Evolutionary conservation across 1,139 yeast species (phyloP).

Genomic region (Keqinozyma sinolaborantium): DNA sequence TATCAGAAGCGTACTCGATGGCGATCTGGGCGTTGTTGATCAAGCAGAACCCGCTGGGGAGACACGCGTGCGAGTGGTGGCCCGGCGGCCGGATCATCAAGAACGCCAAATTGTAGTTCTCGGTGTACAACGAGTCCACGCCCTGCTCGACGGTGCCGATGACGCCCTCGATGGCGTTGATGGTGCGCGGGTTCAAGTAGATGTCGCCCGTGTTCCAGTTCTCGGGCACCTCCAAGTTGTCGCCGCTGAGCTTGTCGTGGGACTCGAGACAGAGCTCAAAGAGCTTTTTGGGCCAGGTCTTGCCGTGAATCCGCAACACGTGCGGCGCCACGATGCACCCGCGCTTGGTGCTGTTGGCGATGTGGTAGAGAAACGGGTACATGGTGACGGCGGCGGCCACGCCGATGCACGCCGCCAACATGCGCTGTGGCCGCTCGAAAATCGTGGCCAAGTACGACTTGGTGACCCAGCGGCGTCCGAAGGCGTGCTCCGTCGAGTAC

Average conservation of each 20-base stretch:
- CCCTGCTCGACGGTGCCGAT: constrained; percentile 77
- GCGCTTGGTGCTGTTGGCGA: constrained; percentile 46
- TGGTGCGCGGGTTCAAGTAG: constrained; percentile 64
- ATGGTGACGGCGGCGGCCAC: constrained; percentile 72
- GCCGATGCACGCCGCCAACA: constrained; percentile 74
- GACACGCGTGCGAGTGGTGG: constrained; percentile 82
- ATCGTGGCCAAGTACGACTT: constrained; percentile 65
- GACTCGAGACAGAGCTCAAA: constrained; percentile 59
- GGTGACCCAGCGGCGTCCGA: constrained; percentile 75
- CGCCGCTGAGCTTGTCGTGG: constrained; percentile 49
- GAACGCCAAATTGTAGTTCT: constrained; percentile 56
- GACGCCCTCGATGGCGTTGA: constrained; percentile 75
- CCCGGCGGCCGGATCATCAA: constrained; percentile 83
- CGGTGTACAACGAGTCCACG: constrained; percentile 51
- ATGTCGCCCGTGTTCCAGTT: constrained; percentile 87
- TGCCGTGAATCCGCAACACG: constrained; percentile 73
- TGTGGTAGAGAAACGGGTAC: constrained; percentile 58
- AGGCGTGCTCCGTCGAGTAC: constrained; percentile 61
- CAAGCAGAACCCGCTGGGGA: constrained; percentile 86
- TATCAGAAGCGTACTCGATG: constrained; percentile 70
- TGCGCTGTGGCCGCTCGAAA: constrained; percentile 81
- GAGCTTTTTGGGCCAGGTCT: constrained; percentile 64
- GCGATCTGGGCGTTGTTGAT: constrained; percentile 82
- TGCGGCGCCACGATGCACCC: constrained; percentile 53
- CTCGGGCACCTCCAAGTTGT: constrained; percentile 71